A percentile compares a stretch with the other conserved stretches of the same genome.
Evolutionary conservation across 2,329 filamentous ascomycete genomes (phyloP).

Genomic region (Metarhizium robertsii): DNA sequence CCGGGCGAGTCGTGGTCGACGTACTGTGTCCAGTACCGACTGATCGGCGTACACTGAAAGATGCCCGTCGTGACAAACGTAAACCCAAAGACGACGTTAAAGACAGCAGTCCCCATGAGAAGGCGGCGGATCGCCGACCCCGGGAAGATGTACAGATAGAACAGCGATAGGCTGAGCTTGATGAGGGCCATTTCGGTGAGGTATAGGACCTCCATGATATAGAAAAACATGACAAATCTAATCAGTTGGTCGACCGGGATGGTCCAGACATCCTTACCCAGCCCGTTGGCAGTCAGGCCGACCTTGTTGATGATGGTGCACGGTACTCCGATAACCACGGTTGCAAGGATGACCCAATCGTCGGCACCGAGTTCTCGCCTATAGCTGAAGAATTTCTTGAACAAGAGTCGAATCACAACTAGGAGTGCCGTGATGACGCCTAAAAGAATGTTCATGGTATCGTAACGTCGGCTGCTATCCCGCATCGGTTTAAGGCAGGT

Average conservation of each 20-base stretch:
- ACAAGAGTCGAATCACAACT: constrained; percentile 11
- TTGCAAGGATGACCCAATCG: constrained; percentile 17
- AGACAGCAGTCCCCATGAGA: constrained; percentile 21
- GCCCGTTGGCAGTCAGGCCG: constrained; percentile 15
- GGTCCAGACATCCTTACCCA: constrained; percentile 27
- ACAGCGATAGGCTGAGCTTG: constrained; percentile 31
- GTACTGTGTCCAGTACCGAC: constrained; percentile 32
- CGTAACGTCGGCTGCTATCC: constrained; percentile 1
- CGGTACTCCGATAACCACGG: constrained; percentile 13
- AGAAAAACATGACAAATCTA: constrained; percentile 20
- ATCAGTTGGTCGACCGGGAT: constrained; percentile 13
- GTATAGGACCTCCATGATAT: constrained; percentile 25
- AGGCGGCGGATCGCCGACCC: constrained; percentile 16
- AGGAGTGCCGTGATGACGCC: constrained; percentile 10
- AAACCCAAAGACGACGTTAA: constrained; percentile 21
- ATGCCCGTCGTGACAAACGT: constrained; percentile 22
- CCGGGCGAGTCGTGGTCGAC: constrained; percentile 16
- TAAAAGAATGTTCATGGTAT: constrained; percentile 8
- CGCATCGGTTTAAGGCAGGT: constrained; percentile 3
- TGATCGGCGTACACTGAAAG: constrained; percentile 30
- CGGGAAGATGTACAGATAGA: constrained; percentile 34
- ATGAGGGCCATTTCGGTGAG: constrained; percentile 20
- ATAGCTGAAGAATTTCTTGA: constrained; percentile 18
- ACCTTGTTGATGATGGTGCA: constrained; percentile 14
- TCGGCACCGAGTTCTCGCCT: constrained; percentile 21